Evolutionary conservation across 768 basidiomycete genomes (phyloP).

Genomic region (Amylocystis lapponica): DNA sequence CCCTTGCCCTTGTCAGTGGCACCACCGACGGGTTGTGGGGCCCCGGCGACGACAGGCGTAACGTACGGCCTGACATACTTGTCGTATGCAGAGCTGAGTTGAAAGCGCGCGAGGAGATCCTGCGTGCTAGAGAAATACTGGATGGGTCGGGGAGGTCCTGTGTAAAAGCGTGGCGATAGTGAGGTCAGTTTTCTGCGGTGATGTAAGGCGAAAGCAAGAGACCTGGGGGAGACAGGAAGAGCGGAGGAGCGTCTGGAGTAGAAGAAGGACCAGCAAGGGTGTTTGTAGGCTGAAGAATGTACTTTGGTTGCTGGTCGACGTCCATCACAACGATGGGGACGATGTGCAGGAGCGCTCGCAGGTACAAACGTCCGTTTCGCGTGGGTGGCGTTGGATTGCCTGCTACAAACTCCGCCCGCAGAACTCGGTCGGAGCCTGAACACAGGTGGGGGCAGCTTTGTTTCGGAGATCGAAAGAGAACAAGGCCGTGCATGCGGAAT

Average conservation of each 20-base stretch:
- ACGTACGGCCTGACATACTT: slow-evolving; percentile 65
- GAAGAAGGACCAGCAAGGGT: slow-evolving; percentile 62
- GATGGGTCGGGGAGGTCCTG: slow-evolving; percentile 21
- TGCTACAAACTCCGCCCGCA: too few species aligned
- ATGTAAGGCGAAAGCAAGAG: slow-evolving; percentile 13
- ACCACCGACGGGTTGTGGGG: slow-evolving; percentile 18
- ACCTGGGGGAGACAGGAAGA: slow-evolving; percentile 29
- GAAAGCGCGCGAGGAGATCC: slow-evolving; percentile 70
- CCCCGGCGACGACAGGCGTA: slow-evolving; percentile 29
- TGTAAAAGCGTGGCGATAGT: background rate
- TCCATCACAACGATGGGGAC: slow-evolving; percentile 20
- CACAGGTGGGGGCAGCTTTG: too few species aligned
- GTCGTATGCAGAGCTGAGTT: slow-evolving; percentile 70
- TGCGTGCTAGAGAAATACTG: slow-evolving; percentile 63
- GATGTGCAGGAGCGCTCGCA: slow-evolving; percentile 5
- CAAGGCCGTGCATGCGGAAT: too few species aligned
- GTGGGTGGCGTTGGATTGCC: too few species aligned
- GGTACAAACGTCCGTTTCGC: background rate
- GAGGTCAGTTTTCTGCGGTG: slow-evolving; percentile 10
- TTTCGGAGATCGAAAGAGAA: slow-evolving; percentile 12
- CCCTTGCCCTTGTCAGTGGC: slow-evolving; percentile 26
- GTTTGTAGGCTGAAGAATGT: slow-evolving; percentile 27
- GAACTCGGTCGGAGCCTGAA: too few species aligned
- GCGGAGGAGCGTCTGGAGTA: slow-evolving; percentile 28
- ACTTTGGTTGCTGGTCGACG: slow-evolving; percentile 15